Conservation (phyloP, 352 stramenopile species). For the Phytophthora niederhauseri region DNA sequence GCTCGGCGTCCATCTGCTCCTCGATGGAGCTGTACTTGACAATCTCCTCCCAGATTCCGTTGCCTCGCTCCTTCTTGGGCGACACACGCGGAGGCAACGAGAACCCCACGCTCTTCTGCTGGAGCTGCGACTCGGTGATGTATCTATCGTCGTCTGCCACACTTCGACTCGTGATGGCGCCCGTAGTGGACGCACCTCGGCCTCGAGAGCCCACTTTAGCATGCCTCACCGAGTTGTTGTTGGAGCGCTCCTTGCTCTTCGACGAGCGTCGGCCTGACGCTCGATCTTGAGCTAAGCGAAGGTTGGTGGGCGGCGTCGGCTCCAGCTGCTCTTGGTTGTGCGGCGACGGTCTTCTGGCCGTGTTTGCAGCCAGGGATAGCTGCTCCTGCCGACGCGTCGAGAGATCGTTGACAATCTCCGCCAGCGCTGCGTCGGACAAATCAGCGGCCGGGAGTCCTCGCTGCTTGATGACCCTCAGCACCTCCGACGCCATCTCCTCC, state of each 20-base stretch:
- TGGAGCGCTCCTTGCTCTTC: conserved; percentile 28
- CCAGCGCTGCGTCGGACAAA: conserved; percentile 49
- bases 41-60: conserved; percentile 86
- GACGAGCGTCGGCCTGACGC: conserved; percentile 30
- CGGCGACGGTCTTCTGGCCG: conserved; percentile 3
- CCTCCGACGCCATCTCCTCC: conserved; percentile 60
- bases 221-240: conserved; percentile 19
- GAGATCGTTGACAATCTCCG: conserved; percentile 50
- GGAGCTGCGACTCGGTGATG: conserved; percentile 68
- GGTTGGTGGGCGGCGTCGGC: not conserved
- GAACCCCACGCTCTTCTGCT: conserved; percentile 76
- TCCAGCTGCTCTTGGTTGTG: conserved; percentile 39
- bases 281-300: conserved; percentile 3
- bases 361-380: conserved; percentile 24
- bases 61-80: conserved; percentile 78
- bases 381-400: conserved; percentile 44
- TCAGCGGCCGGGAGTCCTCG: conserved; percentile 39
- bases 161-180: conserved; percentile 3
- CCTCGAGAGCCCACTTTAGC: conserved; percentile 2
- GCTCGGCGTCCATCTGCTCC: conserved; percentile 62
- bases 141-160: conserved; percentile 60
- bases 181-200: conserved; percentile 3
- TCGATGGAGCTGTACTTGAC: conserved; percentile 79
- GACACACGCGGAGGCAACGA: conserved; percentile 60
- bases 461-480: conserved; percentile 62